Base-by-base conservation (phyloP, 2,329 filamentous ascomycete species). In the Colletotrichum liaoningense region DNA sequence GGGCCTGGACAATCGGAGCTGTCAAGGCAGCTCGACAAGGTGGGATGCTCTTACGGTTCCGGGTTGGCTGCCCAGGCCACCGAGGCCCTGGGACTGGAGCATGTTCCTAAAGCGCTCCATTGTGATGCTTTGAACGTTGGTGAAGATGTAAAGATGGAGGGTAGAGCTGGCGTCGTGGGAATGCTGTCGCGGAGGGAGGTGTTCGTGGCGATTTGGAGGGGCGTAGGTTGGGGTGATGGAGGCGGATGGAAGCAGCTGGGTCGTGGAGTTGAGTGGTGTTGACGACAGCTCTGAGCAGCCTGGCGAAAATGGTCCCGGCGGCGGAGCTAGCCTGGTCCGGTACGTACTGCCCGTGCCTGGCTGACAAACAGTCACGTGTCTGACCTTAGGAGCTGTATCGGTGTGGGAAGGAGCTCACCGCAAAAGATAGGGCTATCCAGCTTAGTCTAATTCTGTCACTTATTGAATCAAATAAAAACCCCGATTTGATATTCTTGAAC, bases 31-130 rank as follows among this genome's bases (percentile, higher is more conserved):
- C 62, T 73, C 22, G 22, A 12, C 33, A 63, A 74, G 38, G 74
- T 75, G 72, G 69, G 49, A 56, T 77, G 75, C 75, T 79, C 89
- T 83, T 88, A 93, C 91, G 79, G 90, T 87, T 80, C 90, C 90
- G 54, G 90, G 89, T 74, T 88, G 85, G 77, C 88, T 84, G 76
- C 89, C 89, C 62, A 93, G 86, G 78, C 89, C 88, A 72, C 90
- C 89, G 87, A 94, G 92, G 78, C 92, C 91, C 78, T 91, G 89
- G 79, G 94, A 93, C 77, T 93, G 92, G 78, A 98, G 90, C 91
- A 98, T 93, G 83, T 93, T 92, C 86, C 94, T 95, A 84, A 98
- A 92, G 82, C 96, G 93, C 82, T 98, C 96, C 96, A 98, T 98
- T 73, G 77, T 87, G 63, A 60, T 12, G 12, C 19, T 67, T 8